Conservation (phyloP, 805 yeast genomes). For the Teunomyces pallodes region DNA sequence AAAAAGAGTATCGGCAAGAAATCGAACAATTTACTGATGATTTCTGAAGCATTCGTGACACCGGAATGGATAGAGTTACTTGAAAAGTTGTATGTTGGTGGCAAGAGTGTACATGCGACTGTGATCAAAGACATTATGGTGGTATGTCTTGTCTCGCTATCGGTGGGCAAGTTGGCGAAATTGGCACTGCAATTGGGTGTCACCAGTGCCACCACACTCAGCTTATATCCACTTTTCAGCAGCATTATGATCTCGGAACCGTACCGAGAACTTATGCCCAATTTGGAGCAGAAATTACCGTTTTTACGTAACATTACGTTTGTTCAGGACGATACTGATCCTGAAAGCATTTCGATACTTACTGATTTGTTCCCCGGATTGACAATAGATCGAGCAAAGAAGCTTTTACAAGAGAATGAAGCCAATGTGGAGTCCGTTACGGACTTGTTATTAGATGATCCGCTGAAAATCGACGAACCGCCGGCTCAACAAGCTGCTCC, state of each 20-base stretch:
- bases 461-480: constrained; percentile 23
- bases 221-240: constrained; percentile 53
- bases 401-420: constrained; percentile 46
- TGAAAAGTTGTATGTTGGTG: constrained; percentile 58
- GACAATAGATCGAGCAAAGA: constrained; percentile 43
- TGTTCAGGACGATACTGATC: constrained; percentile 3
- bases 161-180: constrained; percentile 41
- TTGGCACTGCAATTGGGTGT: constrained; percentile 47
- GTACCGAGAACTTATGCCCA: constrained; percentile 49
- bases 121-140: constrained; percentile 48
- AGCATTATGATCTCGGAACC: constrained; percentile 49
- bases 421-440: constrained; percentile 58
- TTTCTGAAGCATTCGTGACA: constrained; percentile 56
- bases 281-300: constrained; percentile 48
- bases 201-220: constrained; percentile 39
- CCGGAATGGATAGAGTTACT: constrained; percentile 56
- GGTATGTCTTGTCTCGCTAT: constrained; percentile 49
- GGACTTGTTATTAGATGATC: constrained; percentile 60
- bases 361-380: constrained; percentile 70
- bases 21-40: constrained; percentile 24
- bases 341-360: constrained; percentile 38
- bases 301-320: constrained; percentile 31
- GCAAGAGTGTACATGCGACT: constrained; percentile 50
- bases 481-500: constrained; percentile 1
- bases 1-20: constrained; percentile 23